These are phyloP conservation scores for Ilyonectria sp. DNA, from an alignment of 2,329 filamentous ascomycete species.

Conservation along the genomic window DNA sequence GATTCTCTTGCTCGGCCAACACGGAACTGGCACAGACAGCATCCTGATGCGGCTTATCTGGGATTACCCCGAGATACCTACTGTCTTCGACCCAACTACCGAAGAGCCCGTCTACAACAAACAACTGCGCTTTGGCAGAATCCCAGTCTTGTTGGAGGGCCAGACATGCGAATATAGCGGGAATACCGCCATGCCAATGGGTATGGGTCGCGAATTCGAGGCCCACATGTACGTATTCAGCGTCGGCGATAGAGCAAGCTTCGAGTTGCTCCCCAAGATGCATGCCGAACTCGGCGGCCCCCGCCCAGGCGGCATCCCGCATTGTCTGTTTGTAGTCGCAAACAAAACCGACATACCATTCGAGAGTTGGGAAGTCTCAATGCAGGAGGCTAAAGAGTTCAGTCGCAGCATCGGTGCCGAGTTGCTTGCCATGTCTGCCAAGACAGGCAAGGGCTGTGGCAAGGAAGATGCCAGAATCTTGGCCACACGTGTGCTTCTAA, in stretches of 20 bases:
- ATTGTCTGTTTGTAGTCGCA: neutral
- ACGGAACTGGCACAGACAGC: neutral
- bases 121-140: neutral
- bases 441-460: neutral
- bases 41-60: neutral
- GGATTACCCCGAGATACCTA: neutral
- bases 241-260: neutral
- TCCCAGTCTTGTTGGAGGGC: neutral
- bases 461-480: neutral
- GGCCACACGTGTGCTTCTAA: neutral
- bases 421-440: neutral
- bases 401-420: constrained; percentile 1
- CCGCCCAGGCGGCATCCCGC: neutral
- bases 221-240: neutral
- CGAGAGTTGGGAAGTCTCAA: neutral
- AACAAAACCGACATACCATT: neutral
- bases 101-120: neutral
- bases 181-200: neutral
- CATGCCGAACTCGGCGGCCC: neutral
- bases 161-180: neutral
- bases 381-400: constrained; percentile 6
- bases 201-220: neutral
- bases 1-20: neutral
- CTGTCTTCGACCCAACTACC: neutral
- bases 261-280: neutral